Evolutionary conservation across 768 basidiomycete species (phyloP), one percentile per base, ranked within the genome.

Genomic region (Mycena belliarum): DNA sequence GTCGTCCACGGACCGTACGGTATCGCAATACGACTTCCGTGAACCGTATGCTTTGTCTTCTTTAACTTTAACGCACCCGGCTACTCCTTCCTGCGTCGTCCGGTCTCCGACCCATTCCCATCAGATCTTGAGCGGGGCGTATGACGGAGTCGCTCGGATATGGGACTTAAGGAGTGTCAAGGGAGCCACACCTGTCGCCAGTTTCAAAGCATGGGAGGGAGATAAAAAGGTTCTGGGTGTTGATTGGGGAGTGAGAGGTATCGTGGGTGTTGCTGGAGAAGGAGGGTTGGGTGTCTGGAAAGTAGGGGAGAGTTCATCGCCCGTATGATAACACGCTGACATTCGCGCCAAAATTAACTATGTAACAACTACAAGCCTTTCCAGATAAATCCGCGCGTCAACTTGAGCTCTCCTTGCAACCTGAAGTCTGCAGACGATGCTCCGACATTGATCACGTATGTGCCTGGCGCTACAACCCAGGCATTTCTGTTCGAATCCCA

Each of bases 141-240:
- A 93, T 66, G 91, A 94, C 55, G 90, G 92, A 12, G 73, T 86
- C 2, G 88, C 86, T 0, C 77, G 90, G 6, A 67, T 93, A 4
- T 94, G 90, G 89, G 91, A 94, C 67, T 67, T 91, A 24, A 79
- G 90, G 5, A 92, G 87, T 63, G 76, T 79, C 16, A 85, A 86
- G 63, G 75, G 78, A 15, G 82, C 88, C 1, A 76, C 62, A 4
- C 62, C 58, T 26, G 62, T 93, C 43, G 78, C 87, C 21, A 83
- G 76, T 57, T 87, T 92, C 66, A 80, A 79, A 45, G 79, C 77
- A 2, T 86, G 82, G 81, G 80, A 84, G 8, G 79, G 79, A 4
- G 65, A 66, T 7, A 75, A 79, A 67, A 89, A 89, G 65, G 77
- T 90, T 1, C 63, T 90, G 55, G 73, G 77, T 53, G 75, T 85